phyloP scores from a whole-genome alignment of 148 eudicot genomes.

The Diospyros lotus region DNA sequence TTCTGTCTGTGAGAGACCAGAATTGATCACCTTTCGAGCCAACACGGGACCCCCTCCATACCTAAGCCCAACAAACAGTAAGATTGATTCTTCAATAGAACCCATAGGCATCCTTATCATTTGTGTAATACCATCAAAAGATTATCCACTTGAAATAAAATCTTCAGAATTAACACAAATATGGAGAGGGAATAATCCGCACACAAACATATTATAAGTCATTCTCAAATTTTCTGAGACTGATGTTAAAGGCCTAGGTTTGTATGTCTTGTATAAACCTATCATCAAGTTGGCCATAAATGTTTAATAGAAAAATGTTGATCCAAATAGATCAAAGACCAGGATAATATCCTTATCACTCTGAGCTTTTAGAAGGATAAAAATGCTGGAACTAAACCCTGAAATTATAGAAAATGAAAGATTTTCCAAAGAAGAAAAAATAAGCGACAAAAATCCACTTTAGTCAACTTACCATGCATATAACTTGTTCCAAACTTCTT shows the following conservation, averaged over 20 bases:
- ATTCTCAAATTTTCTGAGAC: neutral
- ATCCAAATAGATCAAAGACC: neutral
- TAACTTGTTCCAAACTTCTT: slow-evolving; percentile 15
- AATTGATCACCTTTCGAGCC: slow-evolving; percentile 76
- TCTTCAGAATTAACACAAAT: too few relatives aligned
- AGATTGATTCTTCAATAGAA: slow-evolving; percentile 9
- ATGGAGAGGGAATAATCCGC: neutral
- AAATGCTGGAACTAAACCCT: neutral
- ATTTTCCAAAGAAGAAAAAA: neutral
- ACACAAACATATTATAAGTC: neutral
- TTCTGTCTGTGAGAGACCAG: slow-evolving; percentile 77
- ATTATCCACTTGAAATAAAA: too few relatives aligned
- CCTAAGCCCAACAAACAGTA: slow-evolving; percentile 43
- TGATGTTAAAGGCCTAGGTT: neutral
- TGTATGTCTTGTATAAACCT: neutral
- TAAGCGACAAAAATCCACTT: neutral
- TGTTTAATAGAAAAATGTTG: neutral
- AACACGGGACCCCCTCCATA: slow-evolving; percentile 97
- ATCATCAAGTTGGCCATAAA: neutral
- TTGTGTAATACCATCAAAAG: too few relatives aligned
- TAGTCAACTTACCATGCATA: slow-evolving; percentile 7
- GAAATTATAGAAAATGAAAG: neutral
- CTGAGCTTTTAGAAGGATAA: neutral
- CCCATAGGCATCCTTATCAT: neutral
- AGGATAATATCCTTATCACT: neutral